Base-by-base conservation (phyloP, 2,329 filamentous ascomycete genomes). In the Aspergillus uvarum region DNA sequence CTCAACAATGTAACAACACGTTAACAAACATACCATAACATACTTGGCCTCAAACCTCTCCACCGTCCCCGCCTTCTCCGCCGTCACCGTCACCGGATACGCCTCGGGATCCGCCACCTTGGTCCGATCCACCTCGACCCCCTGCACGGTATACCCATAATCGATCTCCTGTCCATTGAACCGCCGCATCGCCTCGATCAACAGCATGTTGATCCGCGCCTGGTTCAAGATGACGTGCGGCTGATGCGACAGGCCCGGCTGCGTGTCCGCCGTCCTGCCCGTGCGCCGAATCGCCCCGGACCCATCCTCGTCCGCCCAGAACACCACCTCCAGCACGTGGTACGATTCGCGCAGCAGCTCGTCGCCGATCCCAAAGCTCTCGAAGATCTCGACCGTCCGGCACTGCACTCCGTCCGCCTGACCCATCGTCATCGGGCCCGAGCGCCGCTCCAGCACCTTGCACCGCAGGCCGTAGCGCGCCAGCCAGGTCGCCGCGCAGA, bases 361-460 rank as follows among this genome's bases (percentile, higher is more conserved):
- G 50, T 85, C 83, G 1, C 80, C 77, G 3, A 87, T 78, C 1
- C 79, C 82, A 32, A 87, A 84, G 49, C 82, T 84, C 66, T 87
- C 85, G 54, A 87, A 85, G 22, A 88, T 80, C 69, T 88, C 85
- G 14, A 87, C 83, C 0, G 84, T 86, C 1, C 84, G 83, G 58
- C 81, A 83, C 71, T 87, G 84, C 19, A 86, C 82, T 1, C 85
- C 85, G 61, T 90, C 87, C 14, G 87, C 87, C 71, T 89, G 85
- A 2, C 86, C 87, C 50, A 81, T 78, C 47, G 77, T 67, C 53
- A 89, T 77, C 0, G 83, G 84, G 0, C 84, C 85, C 3, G 73
- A 60, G 5, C 83, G 81, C 5, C 79, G 79, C 65, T 89, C 87
- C 0, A 89, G 75, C 26, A 89, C 81, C 48, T 77, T 82, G 75